A percentile compares a stretch with the other conserved stretches of the same genome.
Conservation (phyloP, 1,139 yeast species). For the Yamadazyma diospyri region DNA sequence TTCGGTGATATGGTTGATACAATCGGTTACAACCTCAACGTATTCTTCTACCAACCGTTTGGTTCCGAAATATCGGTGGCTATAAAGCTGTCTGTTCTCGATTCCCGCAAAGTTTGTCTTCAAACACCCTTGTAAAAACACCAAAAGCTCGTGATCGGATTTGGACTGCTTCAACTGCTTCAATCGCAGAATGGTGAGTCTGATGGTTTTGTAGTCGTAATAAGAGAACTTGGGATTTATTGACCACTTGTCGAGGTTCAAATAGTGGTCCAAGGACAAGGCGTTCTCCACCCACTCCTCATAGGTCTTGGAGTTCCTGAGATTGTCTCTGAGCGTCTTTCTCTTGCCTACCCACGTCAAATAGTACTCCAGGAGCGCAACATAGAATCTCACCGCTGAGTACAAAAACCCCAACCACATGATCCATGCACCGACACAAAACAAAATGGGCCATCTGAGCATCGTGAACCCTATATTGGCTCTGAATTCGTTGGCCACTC, state of each 20-base stretch:
- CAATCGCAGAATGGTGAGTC: constrained; percentile 47
- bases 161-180: constrained; percentile 28
- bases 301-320: constrained; percentile 50
- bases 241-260: constrained; percentile 65
- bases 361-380: constrained; percentile 59
- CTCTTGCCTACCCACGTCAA: constrained; percentile 62
- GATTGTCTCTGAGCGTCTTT: constrained; percentile 42
- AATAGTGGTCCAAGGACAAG: constrained; percentile 48
- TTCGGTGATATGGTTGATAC: constrained; percentile 44
- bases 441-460: constrained; percentile 63
- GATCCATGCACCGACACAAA: constrained; percentile 54
- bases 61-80: constrained; percentile 76
- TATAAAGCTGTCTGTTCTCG: constrained; percentile 67
- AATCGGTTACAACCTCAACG: constrained; percentile 47
- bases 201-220: constrained; percentile 64
- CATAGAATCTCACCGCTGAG: constrained; percentile 54
- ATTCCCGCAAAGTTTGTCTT: constrained; percentile 77
- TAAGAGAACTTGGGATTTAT: constrained; percentile 58
- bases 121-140: constrained; percentile 62
- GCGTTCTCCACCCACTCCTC: constrained; percentile 66
- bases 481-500: constrained; percentile 39
- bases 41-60: constrained; percentile 57
- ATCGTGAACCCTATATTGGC: constrained; percentile 49
- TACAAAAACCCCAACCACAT: constrained; percentile 47
- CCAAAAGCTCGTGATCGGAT: constrained; percentile 46